Base-by-base conservation (phyloP, 495 filamentous ascomycete species). In the Usnea hakonensis region DNA sequence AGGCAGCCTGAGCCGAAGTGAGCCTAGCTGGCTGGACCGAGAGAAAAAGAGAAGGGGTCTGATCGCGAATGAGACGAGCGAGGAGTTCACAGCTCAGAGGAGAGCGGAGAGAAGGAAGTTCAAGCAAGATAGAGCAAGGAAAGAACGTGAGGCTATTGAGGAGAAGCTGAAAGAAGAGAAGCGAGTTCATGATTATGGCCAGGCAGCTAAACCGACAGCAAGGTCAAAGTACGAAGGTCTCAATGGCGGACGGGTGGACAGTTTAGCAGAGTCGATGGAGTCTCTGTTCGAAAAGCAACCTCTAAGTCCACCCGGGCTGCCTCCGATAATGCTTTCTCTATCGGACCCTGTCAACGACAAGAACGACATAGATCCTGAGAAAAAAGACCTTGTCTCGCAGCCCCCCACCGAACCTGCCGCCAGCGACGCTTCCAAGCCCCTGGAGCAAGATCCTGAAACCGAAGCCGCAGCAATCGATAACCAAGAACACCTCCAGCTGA, bases 401-500 rank as follows among this genome's bases (percentile, higher is more conserved):
- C 11, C 16, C 19, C 28, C 26, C 14, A 30, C 16, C 14, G 28
- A n/a, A 33, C 48, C n/a, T 52, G 7, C 28, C 3, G 28, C 19
- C 17, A 52, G 23, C 23, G 10, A 44, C 10, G 2, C 17, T n/a
- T 35, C 26, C 7, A 53, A 17, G 17, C 46, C 16, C 2, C 19
- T 16, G 10, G 36, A 32, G 5, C 21, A 32, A 30, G 28, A 40
- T 5, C 8, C n/a, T 6, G 37, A 70, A 48, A 17, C 62, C 17
- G 64, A 69, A 32, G 71, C 71, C 33, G 67, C 71, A 36, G 38
- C 62, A 0, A 76, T 95, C 44, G 66, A 79, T 53, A 85, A 97
- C 69, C 84, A 91, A 75, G 94, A 99, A 65, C 91, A 96, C 68
- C 85, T 96, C 36, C 94, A 99, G 69, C 78, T 97, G 23, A 89